Evolutionary conservation across 176 grass and related monocot genomes (phyloP), one percentile per base, ranked within the genome.

Genomic region (Pontederia paniculata): DNA sequence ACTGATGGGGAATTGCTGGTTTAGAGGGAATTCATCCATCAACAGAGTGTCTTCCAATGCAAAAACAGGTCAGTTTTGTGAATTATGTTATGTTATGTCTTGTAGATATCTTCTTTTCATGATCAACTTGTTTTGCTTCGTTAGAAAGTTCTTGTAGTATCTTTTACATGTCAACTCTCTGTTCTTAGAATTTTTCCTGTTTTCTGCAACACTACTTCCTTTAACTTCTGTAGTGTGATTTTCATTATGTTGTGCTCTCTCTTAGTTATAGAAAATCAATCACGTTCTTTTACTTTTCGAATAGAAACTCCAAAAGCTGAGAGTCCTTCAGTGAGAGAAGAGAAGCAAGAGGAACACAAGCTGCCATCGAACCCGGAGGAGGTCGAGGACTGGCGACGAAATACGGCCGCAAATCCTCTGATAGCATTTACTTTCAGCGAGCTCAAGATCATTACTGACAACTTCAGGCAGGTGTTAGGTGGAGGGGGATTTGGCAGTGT

Each of bases 1-100:
- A 44, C 9, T 44, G 16, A 67, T 67, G 64, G 64, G 64, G 10
- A 67, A 67, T 54, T 67, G 64, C 50, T 44, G 10, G 21, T 44
- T 44, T 19, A 23, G 25, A 12, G 11, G 10, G 28, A 52, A 4
- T 14, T 50, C 2, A 17, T 44, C 50, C 12, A 67, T 21, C 25
- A 21, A 54, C n/a, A 42, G 48, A 19, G 63, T 52, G 17, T 53
- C 63, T 52, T 67, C 63, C 63, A 41, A 37, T 21, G 23, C 12
- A 54, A 67, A 43, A 17, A 4, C 10, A 44, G 64, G 64, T 67
- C 9, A 67, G 49, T 15, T 9, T 37, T 50, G 0, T 19, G 28
- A 5, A 37, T 37, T 37, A 37, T 37, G 28, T 37, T n/a, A 37
- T 37, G 28, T 37, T 2, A 6, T 37, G 28, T 37, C 28, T 37